A percentile compares a stretch with the other conserved stretches of the same genome.
These are phyloP conservation scores for Dioscorea alata DNA, from an alignment of 106 monocot species.

Conservation along the genomic window DNA sequence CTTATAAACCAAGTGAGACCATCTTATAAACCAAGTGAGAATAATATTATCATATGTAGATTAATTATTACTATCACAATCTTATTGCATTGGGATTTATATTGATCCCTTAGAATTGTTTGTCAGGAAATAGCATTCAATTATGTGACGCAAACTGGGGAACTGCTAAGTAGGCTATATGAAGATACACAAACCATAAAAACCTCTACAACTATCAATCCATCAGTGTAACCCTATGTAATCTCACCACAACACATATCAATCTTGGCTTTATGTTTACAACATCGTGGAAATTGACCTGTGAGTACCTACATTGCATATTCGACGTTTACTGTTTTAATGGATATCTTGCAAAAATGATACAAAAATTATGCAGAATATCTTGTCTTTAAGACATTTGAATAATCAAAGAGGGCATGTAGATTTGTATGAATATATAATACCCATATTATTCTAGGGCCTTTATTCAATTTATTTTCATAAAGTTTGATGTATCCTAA, in stretches of 20 bases:
- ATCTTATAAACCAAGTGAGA: slow-evolving; percentile 86
- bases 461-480: no score
- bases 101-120: background rate
- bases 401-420: no score
- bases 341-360: no score
- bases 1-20: no score
- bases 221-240: slow-evolving; percentile 90
- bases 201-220: slow-evolving; percentile 95
- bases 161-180: slow-evolving; percentile 94
- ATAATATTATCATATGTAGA: background rate
- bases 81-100: background rate
- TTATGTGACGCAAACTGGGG: slow-evolving; percentile 96
- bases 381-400: no score
- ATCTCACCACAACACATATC: slow-evolving; percentile 69
- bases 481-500: no score
- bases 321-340: no score
- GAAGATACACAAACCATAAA: slow-evolving; percentile 99
- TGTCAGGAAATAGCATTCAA: slow-evolving; percentile 93
- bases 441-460: no score
- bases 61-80: background rate
- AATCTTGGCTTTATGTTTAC: slow-evolving; percentile 90
- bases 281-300: slow-evolving; percentile 95
- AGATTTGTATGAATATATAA: no score
- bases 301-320: slow-evolving; percentile 32
- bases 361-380: no score